phyloP scores from a whole-genome alignment of 1,284 basidiomycete species.

The Apiotrichum brassicae region DNA sequence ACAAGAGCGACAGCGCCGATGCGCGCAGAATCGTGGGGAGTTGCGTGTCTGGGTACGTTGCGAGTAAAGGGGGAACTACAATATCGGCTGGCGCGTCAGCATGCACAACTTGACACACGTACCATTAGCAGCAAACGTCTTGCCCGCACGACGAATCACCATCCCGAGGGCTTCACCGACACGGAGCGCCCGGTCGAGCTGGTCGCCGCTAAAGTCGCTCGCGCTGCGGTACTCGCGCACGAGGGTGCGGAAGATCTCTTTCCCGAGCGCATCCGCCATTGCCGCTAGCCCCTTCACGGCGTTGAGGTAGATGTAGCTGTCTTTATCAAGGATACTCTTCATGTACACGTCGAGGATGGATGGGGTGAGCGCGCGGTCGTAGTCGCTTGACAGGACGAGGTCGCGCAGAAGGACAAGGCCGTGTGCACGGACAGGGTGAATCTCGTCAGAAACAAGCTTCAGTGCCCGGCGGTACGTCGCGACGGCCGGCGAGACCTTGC shows the following conservation, averaged over 20 bases:
- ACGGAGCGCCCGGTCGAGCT: slow-evolving; percentile 70
- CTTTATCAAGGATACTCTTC: slow-evolving; percentile 79
- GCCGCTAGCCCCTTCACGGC: slow-evolving; percentile 81
- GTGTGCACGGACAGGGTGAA: slow-evolving; percentile 91
- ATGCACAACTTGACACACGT: slow-evolving; percentile 28
- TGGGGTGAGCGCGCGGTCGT: slow-evolving; percentile 58
- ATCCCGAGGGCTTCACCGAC: slow-evolving; percentile 81
- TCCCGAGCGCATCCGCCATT: slow-evolving; percentile 69
- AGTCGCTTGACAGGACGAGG: slow-evolving; percentile 53
- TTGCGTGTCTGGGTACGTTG: slow-evolving; percentile 55
- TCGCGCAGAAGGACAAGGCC: slow-evolving; percentile 77
- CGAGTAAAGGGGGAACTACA: slow-evolving; percentile 64
- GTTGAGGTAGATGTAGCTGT: slow-evolving; percentile 91
- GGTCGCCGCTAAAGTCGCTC: slow-evolving; percentile 54
- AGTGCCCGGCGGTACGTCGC: slow-evolving; percentile 80
- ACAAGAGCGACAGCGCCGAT: slow-evolving; percentile 75
- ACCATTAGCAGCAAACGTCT: slow-evolving; percentile 65
- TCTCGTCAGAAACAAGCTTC: slow-evolving; percentile 79
- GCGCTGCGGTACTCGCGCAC: slow-evolving; percentile 56
- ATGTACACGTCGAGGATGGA: slow-evolving; percentile 83
- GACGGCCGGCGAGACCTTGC: slow-evolving; percentile 46
- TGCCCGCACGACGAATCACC: slow-evolving; percentile 68
- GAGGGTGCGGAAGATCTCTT: slow-evolving; percentile 62
- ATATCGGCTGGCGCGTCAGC: slow-evolving; percentile 53
- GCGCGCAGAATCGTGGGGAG: slow-evolving; percentile 68